Base-by-base conservation (phyloP, 2,329 filamentous ascomycete species). In the Endoconidiophora polonica region DNA sequence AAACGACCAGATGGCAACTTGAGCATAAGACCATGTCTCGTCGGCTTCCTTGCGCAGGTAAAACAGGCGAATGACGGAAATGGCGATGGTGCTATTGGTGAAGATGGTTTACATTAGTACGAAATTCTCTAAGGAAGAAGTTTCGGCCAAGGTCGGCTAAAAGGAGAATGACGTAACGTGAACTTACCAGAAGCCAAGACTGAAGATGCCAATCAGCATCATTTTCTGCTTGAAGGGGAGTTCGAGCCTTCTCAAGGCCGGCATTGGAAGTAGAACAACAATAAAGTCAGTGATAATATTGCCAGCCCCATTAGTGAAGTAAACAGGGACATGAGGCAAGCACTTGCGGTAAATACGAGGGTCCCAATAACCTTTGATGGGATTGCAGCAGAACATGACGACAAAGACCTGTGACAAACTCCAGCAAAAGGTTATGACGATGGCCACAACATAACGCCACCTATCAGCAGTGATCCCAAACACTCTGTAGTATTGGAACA, bases 181-280 rank as follows among this genome's bases (percentile, higher is more conserved):
- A 45, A 59, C 58, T 55, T 51, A 62, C 59, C 61, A 59, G 54
- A 62, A 62, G 4, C 61, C 61, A 7, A 62, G 56, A 26, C 58
- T 57, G 39, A 62, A 62, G 36, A 62, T 58, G 12, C 55, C 55
- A 9, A 59, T 50, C 4, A 63, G 53, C 46, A 61, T 53, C 20
- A 57, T 45, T 46, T 59, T 62, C 47, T 62, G 60, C 44, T 52
- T 57, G 16, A 44, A 44, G 4, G 55, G 62, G 7, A 66, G 55
- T 24, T 64, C 60, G 36, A 66, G 53, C 36, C 59, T 61, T 54
- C 60, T 60, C 53, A 66, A 60, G n/a, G 61, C 58, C 0, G 64
- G 64, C 12, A 66, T 63, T 3, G 65, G 64, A 39, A 65, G 60
- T 14, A 63, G 54, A 49, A 65, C 65, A 5, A 66, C 55, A 20